Base-by-base conservation (phyloP, 2,329 filamentous ascomycete genomes). In the Trichoderma sp. region DNA sequence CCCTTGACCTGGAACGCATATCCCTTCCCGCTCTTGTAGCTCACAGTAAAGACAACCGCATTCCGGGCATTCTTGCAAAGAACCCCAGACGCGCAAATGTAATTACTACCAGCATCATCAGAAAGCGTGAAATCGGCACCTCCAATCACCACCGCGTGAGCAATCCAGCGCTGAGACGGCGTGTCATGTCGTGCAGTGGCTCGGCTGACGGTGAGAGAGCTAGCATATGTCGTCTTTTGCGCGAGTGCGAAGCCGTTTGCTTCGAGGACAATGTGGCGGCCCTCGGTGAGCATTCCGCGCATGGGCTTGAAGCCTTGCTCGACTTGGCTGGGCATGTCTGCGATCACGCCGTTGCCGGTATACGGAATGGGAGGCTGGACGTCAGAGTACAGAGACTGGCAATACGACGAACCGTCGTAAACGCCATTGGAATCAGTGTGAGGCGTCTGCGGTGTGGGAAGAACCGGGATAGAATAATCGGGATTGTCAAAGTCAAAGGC, bases 231-330 rank as follows among this genome's bases (percentile, higher is more conserved):
- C 78, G 32, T 73, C 79, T 36, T 76, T 63, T n/a, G 65, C 74
- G 79, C 79, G 17, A 88, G 79, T 0, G 85, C 85, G 20, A 76
- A 79, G n/a, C 83, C 83, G 39, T 79, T 77, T 68, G 79, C 77
- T 75, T 87, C 86, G 68, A 88, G 85, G 5, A 85, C 84, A 15
- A 88, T 80, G 74, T 85, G 88, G 20, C 86, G 85, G 12, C 87
- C 87, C 75, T 88, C 87, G 6, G 85, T 88, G 30, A 88, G 78
- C 26, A 82, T 80, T 1, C 87, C 87, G 3, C 86, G 80, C 34
- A 86, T 81, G 36, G 81, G 75, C 77, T 89, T 89, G 81, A 84
- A 88, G 1, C 87, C 87, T 47, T 85, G 79, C 74, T 88, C 87
- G n/a, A 84, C 84, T 53, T 81, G 78, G 2, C 78, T 79, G 11